Evolutionary conservation across 345 rosid genomes (phyloP).

Genomic region (Toxicodendron radicans): DNA sequence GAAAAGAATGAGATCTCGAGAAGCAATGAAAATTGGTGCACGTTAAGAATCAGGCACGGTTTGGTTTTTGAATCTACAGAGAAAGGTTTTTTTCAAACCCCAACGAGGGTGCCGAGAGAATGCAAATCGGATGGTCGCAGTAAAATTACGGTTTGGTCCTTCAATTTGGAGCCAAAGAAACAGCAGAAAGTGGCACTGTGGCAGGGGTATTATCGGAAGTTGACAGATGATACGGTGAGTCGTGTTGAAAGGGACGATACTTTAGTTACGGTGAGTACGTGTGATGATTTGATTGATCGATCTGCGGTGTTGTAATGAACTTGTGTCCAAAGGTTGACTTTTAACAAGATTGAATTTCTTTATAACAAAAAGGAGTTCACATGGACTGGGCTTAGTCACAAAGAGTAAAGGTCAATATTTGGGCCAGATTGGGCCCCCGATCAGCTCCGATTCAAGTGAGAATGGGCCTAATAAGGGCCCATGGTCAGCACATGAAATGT

Average conservation of each 20-base stretch:
- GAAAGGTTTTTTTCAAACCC: not conserved
- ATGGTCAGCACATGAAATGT: no score
- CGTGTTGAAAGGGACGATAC: not conserved
- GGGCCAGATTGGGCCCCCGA: no score
- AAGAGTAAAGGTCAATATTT: not conserved
- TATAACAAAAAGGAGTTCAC: no score
- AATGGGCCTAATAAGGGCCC: no score
- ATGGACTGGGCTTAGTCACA: not conserved
- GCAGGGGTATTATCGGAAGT: not conserved
- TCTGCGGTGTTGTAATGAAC: not conserved
- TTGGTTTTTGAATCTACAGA: conserved; percentile 35
- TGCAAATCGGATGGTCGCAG: not conserved
- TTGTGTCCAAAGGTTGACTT: not conserved
- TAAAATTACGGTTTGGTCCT: conserved; percentile 1
- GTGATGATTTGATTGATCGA: not conserved
- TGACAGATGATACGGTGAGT: not conserved
- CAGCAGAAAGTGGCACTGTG: no score
- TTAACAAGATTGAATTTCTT: no score
- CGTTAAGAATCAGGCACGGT: conserved; percentile 55
- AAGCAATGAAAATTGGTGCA: conserved; percentile 35
- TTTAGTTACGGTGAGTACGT: not conserved
- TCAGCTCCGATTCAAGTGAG: no score
- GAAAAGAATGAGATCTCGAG: conserved; percentile 41
- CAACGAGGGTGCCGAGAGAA: not conserved
- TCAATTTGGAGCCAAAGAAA: no score